Conservation (phyloP, 345 rosid genomes). For the Citrus glauca region DNA sequence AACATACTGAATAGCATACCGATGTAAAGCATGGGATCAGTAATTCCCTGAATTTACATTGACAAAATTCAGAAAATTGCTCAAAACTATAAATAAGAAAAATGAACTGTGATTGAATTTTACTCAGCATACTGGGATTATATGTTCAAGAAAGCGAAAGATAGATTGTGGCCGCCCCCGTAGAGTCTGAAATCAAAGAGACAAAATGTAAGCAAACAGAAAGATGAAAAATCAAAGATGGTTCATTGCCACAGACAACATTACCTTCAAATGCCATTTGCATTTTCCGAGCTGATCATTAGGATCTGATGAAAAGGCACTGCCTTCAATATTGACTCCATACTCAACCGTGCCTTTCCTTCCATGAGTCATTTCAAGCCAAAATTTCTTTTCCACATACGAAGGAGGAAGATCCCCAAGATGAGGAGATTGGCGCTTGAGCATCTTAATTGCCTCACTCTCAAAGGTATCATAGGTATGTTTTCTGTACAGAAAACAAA, state of each 20-base stretch:
- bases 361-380: slow-evolving; percentile 59
- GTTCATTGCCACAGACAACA: too few relatives aligned
- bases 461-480: slow-evolving; percentile 47
- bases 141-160: slow-evolving; percentile 39
- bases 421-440: slow-evolving; percentile 39
- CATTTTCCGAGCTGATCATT: slow-evolving; percentile 52
- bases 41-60: slow-evolving; percentile 45
- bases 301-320: slow-evolving; percentile 57
- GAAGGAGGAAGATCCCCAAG: slow-evolving; percentile 37
- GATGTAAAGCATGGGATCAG: slow-evolving; percentile 66
- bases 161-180: slow-evolving; percentile 39
- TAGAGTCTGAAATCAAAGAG: slow-evolving; percentile 33
- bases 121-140: not conserved
- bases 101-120: not conserved
- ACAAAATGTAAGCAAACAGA: not conserved
- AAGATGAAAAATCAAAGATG: too few relatives aligned
- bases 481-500: slow-evolving; percentile 34
- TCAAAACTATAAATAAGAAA: not conserved
- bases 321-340: slow-evolving; percentile 65
- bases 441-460: slow-evolving; percentile 51
- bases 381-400: slow-evolving; percentile 54
- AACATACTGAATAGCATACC: slow-evolving; percentile 70
- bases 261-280: slow-evolving; percentile 50
- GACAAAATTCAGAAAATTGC: not conserved
- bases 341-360: slow-evolving; percentile 51